Evolutionary conservation across 805 yeast species (phyloP), one percentile per base, ranked within the genome.

Genomic region (Tetrapisispora fleetii): DNA sequence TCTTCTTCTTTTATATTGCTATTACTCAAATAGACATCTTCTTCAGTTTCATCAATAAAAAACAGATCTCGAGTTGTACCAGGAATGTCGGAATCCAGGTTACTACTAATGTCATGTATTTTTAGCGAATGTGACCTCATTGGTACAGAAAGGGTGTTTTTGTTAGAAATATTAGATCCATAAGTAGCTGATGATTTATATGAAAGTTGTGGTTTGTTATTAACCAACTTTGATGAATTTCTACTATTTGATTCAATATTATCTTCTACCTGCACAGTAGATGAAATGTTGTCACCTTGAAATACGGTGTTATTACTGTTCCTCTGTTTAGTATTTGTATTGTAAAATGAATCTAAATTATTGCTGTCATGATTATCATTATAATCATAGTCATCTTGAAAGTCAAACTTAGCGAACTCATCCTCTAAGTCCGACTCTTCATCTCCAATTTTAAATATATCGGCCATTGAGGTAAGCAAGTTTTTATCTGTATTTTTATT

Each of bases 21-120:
- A 19, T 52, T 56, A 36, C 58, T 64, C 54, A 50, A 58, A 39
- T 59, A 58, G 21, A 52, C 54, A 45, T 64, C 69, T 49, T 66
- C 70, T 43, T 64, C 69, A 2, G 56, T 46, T 43, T 67, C 69
- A 49, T 65, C 66, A 24, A 67, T 65, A 36, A 64, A 65, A 48
- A 54, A 63, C 14, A 60, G 39, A 37, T 58, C 57, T 44, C 62
- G 64, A 58, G 58, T 59, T 45, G 50, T 28, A 51, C 54, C 67
- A 27, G 58, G 68, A 22, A 68, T 59, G 41, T 69, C 74, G 13
- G 67, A 61, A 43, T 72, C 76, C n/a, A 65, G 49, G 22, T 55
- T 54, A 9, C 62, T 54, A 40, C 64, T 67, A 2, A 72, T 40
- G 47, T 70, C 74, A 49, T 72, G 73, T 48, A 63, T 69, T 47